Conservation (phyloP, 345 rosid genomes). For the Salix caprea region DNA sequence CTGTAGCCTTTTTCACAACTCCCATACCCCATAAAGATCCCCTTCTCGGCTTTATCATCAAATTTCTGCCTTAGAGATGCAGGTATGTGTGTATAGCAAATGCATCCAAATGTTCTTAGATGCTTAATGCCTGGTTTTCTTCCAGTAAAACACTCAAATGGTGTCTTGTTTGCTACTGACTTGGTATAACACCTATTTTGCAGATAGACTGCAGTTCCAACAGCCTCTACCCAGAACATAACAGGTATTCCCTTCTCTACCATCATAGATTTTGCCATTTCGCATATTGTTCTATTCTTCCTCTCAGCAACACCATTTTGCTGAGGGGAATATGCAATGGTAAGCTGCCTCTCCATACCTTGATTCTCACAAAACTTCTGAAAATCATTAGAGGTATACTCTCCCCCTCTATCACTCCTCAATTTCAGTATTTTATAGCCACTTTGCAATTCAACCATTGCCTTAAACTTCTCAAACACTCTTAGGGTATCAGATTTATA, state of each 20-base stretch:
- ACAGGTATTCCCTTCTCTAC: neutral
- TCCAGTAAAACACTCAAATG: neutral
- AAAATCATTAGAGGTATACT: too few species aligned
- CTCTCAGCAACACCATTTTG: neutral
- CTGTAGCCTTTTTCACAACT: neutral
- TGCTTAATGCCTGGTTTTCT: neutral
- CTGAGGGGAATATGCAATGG: neutral
- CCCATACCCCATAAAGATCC: neutral
- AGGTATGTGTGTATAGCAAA: neutral
- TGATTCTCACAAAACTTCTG: too few species aligned
- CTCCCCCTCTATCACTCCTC: too few species aligned
- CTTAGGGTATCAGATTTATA: too few species aligned
- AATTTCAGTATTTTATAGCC: too few species aligned
- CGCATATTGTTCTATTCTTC: neutral
- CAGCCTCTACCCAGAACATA: neutral
- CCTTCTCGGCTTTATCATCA: neutral
- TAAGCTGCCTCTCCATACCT: neutral
- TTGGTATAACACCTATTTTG: neutral
- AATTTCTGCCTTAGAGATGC: neutral
- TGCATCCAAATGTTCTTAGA: neutral
- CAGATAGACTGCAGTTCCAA: neutral
- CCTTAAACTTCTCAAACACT: too few species aligned
- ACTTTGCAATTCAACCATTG: too few species aligned
- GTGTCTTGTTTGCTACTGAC: neutral
- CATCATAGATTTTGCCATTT: neutral